phyloP scores from a whole-genome alignment of 1,139 yeast species.

The Kodamaea derodonti region DNA sequence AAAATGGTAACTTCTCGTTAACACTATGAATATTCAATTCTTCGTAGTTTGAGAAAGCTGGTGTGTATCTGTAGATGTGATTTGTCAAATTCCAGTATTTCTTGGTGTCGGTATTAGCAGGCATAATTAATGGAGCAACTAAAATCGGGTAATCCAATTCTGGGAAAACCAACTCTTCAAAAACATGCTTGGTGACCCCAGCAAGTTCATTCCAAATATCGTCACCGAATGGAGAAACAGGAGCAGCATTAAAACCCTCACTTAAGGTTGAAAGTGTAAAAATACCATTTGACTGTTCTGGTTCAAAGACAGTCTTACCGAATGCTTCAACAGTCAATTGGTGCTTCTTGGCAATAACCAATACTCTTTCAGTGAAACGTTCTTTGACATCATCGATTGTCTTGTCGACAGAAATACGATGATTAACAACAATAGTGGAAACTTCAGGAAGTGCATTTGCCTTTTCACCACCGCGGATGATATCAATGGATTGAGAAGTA shows the following conservation, averaged over 20 bases:
- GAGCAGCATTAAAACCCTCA: slow-evolving; percentile 29
- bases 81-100: slow-evolving; percentile 72
- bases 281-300: slow-evolving; percentile 20
- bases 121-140: slow-evolving; percentile 62
- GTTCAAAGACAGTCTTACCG: slow-evolving; percentile 18
- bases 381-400: slow-evolving; percentile 19
- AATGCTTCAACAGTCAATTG: slow-evolving; percentile 11
- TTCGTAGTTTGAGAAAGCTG: slow-evolving; percentile 22
- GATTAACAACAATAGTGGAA: slow-evolving; percentile 27
- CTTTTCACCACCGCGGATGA: slow-evolving; percentile 33
- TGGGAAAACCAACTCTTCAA: slow-evolving; percentile 38
- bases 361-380: slow-evolving; percentile 21
- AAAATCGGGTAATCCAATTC: slow-evolving; percentile 40
- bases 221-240: slow-evolving; percentile 33
- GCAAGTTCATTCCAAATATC: slow-evolving; percentile 40
- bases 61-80: slow-evolving; percentile 67
- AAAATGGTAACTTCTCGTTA: slow-evolving; percentile 35
- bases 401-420: slow-evolving; percentile 30
- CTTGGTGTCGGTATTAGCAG: slow-evolving; percentile 84
- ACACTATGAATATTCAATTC: slow-evolving; percentile 35
- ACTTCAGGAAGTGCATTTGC: slow-evolving; percentile 39
- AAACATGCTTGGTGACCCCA: slow-evolving; percentile 42
- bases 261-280: slow-evolving; percentile 18
- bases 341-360: slow-evolving; percentile 25
- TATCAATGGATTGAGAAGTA: slow-evolving; percentile 34